Conservation (phyloP, 148 eudicot species). For the Tetragonia tetragonoides region DNA sequence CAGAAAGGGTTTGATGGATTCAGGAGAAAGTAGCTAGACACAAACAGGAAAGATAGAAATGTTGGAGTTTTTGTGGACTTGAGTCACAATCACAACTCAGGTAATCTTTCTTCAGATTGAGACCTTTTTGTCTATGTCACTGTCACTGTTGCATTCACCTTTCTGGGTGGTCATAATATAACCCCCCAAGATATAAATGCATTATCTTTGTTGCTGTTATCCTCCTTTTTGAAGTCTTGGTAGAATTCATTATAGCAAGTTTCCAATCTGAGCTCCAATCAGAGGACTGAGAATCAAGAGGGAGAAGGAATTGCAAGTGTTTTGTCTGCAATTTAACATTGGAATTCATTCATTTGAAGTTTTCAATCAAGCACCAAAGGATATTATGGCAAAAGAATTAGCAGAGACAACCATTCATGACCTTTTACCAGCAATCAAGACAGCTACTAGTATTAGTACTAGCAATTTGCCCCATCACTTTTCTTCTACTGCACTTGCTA, state of each 20-base stretch:
- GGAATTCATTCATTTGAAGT: too few species aligned
- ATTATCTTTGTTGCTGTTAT: constrained; percentile 11
- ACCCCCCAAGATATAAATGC: background rate
- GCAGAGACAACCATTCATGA: background rate
- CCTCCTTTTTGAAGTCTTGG: background rate
- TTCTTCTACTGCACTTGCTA: constrained; percentile 10
- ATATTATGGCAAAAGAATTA: background rate
- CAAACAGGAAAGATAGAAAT: background rate
- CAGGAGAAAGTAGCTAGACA: background rate
- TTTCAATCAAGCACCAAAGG: background rate
- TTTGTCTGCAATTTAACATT: too few species aligned
- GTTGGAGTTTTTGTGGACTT: too few species aligned
- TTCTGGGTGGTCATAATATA: background rate
- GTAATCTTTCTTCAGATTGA: constrained; percentile 1
- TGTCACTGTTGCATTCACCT: constrained; percentile 22
- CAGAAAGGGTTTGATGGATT: background rate
- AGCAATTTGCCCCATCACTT: constrained; percentile 16
- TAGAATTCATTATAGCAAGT: constrained; percentile 41
- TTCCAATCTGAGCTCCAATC: background rate
- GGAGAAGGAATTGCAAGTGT: too few species aligned
- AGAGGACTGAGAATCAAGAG: background rate
- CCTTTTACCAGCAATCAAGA: constrained; percentile 21
- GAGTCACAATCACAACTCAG: constrained; percentile 1
- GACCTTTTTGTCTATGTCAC: constrained; percentile 6
- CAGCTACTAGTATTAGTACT: background rate